These are phyloP conservation scores for Excoecaria cochinchinensis DNA, from an alignment of 345 rosid genomes.

Conservation along the genomic window DNA sequence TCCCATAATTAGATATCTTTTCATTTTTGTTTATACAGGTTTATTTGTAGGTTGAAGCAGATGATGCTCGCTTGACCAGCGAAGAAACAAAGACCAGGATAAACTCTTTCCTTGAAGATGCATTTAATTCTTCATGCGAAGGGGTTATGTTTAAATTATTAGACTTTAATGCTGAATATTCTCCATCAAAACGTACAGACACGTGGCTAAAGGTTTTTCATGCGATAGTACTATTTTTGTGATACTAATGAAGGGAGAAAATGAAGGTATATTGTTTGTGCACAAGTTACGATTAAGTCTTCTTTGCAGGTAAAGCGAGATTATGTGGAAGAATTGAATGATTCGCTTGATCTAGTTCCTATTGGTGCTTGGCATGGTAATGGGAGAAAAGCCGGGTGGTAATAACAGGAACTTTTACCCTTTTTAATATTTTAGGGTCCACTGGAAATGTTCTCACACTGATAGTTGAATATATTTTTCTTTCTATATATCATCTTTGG, in stretches of 20 bases:
- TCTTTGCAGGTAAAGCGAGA: constrained; percentile 78
- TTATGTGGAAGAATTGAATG: constrained; percentile 73
- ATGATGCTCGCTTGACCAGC: constrained; percentile 48
- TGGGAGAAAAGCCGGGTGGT: constrained; percentile 97
- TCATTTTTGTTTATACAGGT: constrained; percentile 7
- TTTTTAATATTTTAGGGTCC: background rate
- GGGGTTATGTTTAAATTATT: constrained; percentile 81
- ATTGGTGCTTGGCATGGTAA: constrained; percentile 97
- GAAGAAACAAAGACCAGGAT: constrained; percentile 45
- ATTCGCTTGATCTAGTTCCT: constrained; percentile 87
- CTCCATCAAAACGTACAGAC: constrained; percentile 79
- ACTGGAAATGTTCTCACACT: background rate
- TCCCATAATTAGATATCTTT: background rate
- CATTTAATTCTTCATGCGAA: constrained; percentile 72
- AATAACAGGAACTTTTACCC: constrained; percentile 7
- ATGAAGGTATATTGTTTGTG: background rate
- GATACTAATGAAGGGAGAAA: background rate
- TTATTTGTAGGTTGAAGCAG: constrained; percentile 52
- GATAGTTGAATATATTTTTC: background rate
- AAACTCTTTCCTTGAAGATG: constrained; percentile 63
- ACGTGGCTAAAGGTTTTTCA: constrained; percentile 79
- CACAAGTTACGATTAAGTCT: constrained; percentile 13
- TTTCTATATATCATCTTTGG: background rate
- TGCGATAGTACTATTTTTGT: background rate
- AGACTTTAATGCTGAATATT: constrained; percentile 69